Evolutionary conservation across 129 eudicot species (phyloP).

Genomic region (Lactuca saligna): DNA sequence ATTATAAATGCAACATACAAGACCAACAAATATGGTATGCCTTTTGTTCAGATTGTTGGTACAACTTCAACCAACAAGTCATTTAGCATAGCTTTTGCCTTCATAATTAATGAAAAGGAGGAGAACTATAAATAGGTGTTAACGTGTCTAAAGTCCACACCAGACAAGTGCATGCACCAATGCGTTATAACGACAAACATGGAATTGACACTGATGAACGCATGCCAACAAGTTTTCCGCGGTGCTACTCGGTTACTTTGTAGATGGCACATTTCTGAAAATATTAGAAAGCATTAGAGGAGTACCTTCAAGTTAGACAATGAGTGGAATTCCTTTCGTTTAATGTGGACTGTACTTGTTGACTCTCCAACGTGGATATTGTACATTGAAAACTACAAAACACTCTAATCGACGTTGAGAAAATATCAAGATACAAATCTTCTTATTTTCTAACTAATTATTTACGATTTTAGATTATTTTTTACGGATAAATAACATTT

Average conservation of each 20-base stretch:
- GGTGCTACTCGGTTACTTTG: background rate
- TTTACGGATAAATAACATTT: no score
- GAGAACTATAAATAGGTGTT: background rate
- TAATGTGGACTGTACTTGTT: no score
- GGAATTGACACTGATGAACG: background rate
- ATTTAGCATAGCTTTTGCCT: background rate
- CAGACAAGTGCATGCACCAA: background rate
- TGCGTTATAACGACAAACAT: background rate
- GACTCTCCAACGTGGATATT: background rate
- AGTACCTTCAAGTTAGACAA: no score
- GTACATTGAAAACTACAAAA: background rate
- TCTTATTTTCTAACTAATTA: no score
- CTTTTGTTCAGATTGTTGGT: no score
- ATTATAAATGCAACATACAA: no score
- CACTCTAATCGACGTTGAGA: background rate
- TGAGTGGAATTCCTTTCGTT: no score
- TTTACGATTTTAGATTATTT: no score
- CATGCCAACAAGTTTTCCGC: background rate
- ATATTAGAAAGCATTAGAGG: background rate
- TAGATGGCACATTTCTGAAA: background rate
- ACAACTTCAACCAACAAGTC: background rate
- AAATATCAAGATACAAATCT: background rate
- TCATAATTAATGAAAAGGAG: background rate
- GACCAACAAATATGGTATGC: no score
- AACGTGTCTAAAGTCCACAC: background rate